Base-by-base conservation (phyloP, 225 moss, liverwort and hornwort species). In the Asterella californica region DNA sequence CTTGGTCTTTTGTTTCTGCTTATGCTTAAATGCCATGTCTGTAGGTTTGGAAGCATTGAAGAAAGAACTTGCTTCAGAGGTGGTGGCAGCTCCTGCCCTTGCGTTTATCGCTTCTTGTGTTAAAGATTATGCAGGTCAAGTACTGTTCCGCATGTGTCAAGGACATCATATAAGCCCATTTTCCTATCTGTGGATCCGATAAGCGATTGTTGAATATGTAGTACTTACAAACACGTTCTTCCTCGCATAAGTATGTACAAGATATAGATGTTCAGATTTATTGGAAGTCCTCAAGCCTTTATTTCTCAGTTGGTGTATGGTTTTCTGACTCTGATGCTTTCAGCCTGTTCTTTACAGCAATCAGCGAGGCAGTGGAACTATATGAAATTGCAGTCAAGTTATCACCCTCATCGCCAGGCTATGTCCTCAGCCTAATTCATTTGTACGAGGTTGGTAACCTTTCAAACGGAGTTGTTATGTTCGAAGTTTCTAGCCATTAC, bases 31-130 rank as follows among this genome's bases (percentile, higher is more conserved):
- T 27, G 19, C n/a, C 22, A 42, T 33, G 42, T 47, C 0, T 78
- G 82, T 60, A 83, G 87, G 87, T 30, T 70, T 87, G 71, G 84
- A 79, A 46, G 3, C 72, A 2, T 19, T 87, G 75, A 83, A 50
- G 78, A 47, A 76, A 27, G 81, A 83, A 67, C 62, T 87, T 63
- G 79, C 53, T 22, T 8, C 50, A 37, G 81, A 67, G 55, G 61
- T 70, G 5, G 49, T 70, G 70, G 78, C 78, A 29, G 83, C 83
- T 62, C 83, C 79, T 60, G 82, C 84, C 14, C 50, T 87, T 48
- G 79, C 81, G 48, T 83, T 79, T 76, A 81, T 87, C 49, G 87
- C 87, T 18, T 84, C 81, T 2, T 84, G 84, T 75, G 54, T 84
- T n/a, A 87, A 87, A 76, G 83, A 87, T 63, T 79, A 81, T 73